phyloP scores from a whole-genome alignment of 2,329 filamentous ascomycete species.

The Penicillium decumbens region DNA sequence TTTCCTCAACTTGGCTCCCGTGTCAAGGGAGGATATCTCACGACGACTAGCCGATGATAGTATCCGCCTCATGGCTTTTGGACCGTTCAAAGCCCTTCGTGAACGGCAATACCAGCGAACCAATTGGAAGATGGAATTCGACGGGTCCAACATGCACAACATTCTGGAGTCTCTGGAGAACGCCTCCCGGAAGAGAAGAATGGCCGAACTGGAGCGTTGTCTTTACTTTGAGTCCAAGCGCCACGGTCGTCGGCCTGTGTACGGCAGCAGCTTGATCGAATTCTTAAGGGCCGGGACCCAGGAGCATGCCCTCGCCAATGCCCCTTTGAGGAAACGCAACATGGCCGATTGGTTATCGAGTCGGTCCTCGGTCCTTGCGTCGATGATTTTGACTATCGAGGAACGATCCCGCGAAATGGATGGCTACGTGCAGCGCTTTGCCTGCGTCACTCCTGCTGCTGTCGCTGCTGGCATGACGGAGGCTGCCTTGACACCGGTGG shows the following conservation, averaged over 20 bases:
- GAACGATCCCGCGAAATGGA: slow-evolving; percentile 69
- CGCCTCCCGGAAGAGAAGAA: slow-evolving; percentile 61
- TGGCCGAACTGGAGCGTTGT: slow-evolving; percentile 74
- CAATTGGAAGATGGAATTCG: slow-evolving; percentile 55
- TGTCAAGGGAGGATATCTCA: slow-evolving; percentile 64
- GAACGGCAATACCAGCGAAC: slow-evolving; percentile 61
- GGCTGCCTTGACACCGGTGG: slow-evolving; percentile 61
- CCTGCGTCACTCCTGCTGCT: slow-evolving; percentile 84
- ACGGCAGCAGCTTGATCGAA: slow-evolving; percentile 73
- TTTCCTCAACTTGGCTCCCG: slow-evolving; percentile 74
- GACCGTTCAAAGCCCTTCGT: slow-evolving; percentile 63
- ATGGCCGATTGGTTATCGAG: slow-evolving; percentile 72
- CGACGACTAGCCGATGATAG: slow-evolving; percentile 49
- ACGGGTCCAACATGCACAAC: slow-evolving; percentile 64
- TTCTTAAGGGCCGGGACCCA: slow-evolving; percentile 63
- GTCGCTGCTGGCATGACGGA: slow-evolving; percentile 72
- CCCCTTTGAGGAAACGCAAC: slow-evolving; percentile 57
- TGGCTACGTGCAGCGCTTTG: slow-evolving; percentile 76
- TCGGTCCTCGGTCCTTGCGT: slow-evolving; percentile 52
- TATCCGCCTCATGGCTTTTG: slow-evolving; percentile 65
- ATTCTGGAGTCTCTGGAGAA: slow-evolving; percentile 70
- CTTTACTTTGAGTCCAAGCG: slow-evolving; percentile 77
- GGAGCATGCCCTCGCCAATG: slow-evolving; percentile 56
- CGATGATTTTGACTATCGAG: slow-evolving; percentile 68
- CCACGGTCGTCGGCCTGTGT: slow-evolving; percentile 74